Evolutionary conservation across 768 basidiomycete species (phyloP), one percentile per base, ranked within the genome.

Genomic region (Crassisporium funariophilum): DNA sequence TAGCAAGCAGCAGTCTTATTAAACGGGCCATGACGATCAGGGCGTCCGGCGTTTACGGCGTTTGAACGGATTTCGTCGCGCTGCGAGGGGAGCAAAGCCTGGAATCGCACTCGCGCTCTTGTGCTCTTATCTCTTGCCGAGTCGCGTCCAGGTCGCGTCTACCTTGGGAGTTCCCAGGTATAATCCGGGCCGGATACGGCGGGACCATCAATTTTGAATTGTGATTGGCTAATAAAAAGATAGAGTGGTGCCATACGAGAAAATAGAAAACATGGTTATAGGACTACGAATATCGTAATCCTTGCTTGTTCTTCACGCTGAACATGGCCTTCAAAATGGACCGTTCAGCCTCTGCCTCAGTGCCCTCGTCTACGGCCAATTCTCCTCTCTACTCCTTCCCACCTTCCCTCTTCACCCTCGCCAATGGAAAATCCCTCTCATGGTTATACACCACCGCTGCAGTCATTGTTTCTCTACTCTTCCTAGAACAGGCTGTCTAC

Each of bases 401-500:
- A n/a, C 64, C 77, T 17, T 71, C 79, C 6, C 70, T 81, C 55
- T 56, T 81, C 42, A 52, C 68, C 11, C 49, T 70, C 27, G 45
- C 67, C 19, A 62, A 63, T 19, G 66, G 62, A 33, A 59, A 64
- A 29, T 65, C 68, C 16, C 47, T 63, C 20, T 68, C 71, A 24
- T 88, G 88, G 84, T 61, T 86, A 27, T 86, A 77, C 65, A 90
- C 89, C 2, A 81, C 84, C n/a, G 51, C 70, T 25, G 84, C 82
- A 31, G 64, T 95, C 58, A 54, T 97, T 48, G 65, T 81, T 41
- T 74, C 86, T 10, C 80, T 99, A 33, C 83, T 99, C 40, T 71
- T 82, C 36, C 75, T 95, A 43, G 95, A 99, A 62, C 94, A 97
- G 71, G 73, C 79, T 23, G 80, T 94, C 15, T 99, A 95, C 67